A percentile compares a stretch with the other conserved stretches of the same genome.
Evolutionary conservation across 2,329 filamentous ascomycete genomes (phyloP).

Genomic region (Gnomoniopsis sp.): DNA sequence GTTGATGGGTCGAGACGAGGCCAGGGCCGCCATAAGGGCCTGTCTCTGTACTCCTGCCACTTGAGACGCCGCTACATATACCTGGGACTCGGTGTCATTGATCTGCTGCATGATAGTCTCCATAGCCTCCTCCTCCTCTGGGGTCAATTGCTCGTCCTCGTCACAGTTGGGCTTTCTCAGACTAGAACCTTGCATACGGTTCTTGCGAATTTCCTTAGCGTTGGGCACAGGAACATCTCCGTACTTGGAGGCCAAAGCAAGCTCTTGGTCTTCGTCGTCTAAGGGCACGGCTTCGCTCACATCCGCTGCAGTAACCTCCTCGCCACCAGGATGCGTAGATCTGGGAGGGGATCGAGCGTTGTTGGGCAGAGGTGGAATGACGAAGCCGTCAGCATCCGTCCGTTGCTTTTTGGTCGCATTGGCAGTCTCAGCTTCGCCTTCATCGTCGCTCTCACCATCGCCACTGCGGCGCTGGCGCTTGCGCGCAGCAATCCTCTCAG

Average conservation of each 20-base stretch:
- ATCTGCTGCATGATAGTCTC: slow-evolving; percentile 73
- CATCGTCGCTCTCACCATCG: slow-evolving; percentile 29
- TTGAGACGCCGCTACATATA: slow-evolving; percentile 15
- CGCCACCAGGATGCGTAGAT: slow-evolving; percentile 30
- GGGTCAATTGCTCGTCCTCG: slow-evolving; percentile 49
- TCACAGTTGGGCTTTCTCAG: slow-evolving; percentile 23
- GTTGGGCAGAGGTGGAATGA: slow-evolving; percentile 53
- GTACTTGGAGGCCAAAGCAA: slow-evolving; percentile 39
- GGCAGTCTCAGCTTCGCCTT: slow-evolving; percentile 25
- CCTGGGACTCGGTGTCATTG: slow-evolving; percentile 53
- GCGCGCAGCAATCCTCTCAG: slow-evolving; percentile 25
- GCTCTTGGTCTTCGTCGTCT: slow-evolving; percentile 22
- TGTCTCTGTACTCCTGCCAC: slow-evolving; percentile 18
- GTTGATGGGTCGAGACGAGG: slow-evolving; percentile 46
- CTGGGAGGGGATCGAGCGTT: slow-evolving; percentile 36
- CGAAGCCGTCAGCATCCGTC: slow-evolving; percentile 65
- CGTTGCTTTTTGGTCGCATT: background rate
- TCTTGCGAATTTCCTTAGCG: slow-evolving; percentile 18
- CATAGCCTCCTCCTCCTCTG: slow-evolving; percentile 60
- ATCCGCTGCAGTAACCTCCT: slow-evolving; percentile 27
- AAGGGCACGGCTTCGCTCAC: slow-evolving; percentile 12
- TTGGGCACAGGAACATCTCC: slow-evolving; percentile 30
- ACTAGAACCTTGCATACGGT: slow-evolving; percentile 10
- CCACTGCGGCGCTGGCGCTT: slow-evolving; percentile 40
- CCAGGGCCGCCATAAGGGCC: slow-evolving; percentile 32